These are phyloP conservation scores for Mrakia hoshinonis DNA, from an alignment of 768 basidiomycete species.

Conservation along the genomic window DNA sequence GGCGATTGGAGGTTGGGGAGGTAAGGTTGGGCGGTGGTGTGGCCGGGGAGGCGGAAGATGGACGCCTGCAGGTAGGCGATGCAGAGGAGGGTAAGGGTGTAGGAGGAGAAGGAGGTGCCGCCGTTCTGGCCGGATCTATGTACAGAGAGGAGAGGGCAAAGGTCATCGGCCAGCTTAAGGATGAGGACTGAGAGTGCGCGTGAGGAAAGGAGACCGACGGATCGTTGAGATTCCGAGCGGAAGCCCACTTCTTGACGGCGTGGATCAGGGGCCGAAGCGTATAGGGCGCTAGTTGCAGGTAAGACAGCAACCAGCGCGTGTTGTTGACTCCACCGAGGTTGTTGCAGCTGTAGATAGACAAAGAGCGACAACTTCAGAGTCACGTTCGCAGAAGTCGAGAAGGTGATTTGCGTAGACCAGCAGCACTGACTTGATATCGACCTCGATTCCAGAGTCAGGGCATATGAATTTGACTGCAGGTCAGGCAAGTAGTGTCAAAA, in stretches of 20 bases:
- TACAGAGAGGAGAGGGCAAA: not conserved
- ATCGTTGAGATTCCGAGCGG: conserved; percentile 7
- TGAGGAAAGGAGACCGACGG: not conserved
- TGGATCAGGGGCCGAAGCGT: conserved; percentile 23
- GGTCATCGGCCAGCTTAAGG: not conserved
- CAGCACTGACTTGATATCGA: conserved; percentile 20
- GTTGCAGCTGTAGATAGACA: conserved; percentile 8
- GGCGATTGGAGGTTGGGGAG: conserved; percentile 17
- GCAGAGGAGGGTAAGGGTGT: conserved; percentile 24
- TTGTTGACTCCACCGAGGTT: conserved; percentile 22
- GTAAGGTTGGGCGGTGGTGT: not conserved
- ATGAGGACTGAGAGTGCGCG: not conserved
- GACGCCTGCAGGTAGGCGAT: conserved; percentile 17
- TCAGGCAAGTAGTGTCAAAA: not conserved
- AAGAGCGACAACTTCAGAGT: too few relatives aligned
- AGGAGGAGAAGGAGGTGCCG: conserved; percentile 18
- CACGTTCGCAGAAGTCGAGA: not conserved
- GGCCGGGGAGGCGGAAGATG: not conserved
- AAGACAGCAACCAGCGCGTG: conserved; percentile 17
- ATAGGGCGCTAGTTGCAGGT: conserved; percentile 12
- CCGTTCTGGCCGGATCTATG: not conserved
- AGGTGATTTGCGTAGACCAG: not conserved
- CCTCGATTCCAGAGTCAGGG: conserved; percentile 7
- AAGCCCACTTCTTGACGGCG: conserved; percentile 26
- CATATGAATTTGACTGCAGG: conserved; percentile 16